These are phyloP conservation scores for Emiliania huxleyi DNA, from an alignment of 78 protist species.

Conservation along the genomic window DNA sequence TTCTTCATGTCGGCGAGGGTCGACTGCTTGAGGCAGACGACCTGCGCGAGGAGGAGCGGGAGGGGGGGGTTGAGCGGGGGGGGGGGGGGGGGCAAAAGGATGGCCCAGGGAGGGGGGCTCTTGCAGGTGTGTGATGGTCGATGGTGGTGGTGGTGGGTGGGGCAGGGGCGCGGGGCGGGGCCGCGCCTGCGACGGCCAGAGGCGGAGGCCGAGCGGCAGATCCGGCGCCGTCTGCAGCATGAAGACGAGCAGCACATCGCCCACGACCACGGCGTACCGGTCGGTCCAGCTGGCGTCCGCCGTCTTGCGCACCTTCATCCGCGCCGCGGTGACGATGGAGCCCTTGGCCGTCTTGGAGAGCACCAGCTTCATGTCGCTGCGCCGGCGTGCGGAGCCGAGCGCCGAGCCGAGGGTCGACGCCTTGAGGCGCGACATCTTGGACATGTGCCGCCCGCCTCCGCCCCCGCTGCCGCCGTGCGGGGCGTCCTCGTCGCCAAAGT, in stretches of 20 bases:
- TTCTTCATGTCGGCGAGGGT: neutral
- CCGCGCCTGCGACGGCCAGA: neutral
- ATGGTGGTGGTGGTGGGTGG: no score
- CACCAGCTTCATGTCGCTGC: neutral
- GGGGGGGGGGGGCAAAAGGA: no score
- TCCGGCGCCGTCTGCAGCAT: neutral
- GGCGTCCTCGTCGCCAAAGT: neutral
- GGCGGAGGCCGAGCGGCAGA: conserved; percentile 2
- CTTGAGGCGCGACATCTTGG: neutral
- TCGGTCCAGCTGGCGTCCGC: neutral
- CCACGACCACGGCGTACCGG: neutral
- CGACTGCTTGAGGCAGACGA: neutral
- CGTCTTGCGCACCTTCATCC: neutral
- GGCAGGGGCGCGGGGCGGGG: no score
- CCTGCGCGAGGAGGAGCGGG: no score
- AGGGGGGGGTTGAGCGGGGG: no score
- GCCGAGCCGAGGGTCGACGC: neutral
- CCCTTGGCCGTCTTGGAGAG: neutral
- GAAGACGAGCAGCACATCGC: neutral
- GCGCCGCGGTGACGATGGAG: neutral
- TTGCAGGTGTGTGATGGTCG: no score
- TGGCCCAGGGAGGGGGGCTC: no score
- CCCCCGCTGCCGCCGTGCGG: neutral
- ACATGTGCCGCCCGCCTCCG: neutral
- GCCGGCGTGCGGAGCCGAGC: neutral